Base-by-base conservation (phyloP, 495 filamentous ascomycete species). In the Astrocystis sublimbata region DNA sequence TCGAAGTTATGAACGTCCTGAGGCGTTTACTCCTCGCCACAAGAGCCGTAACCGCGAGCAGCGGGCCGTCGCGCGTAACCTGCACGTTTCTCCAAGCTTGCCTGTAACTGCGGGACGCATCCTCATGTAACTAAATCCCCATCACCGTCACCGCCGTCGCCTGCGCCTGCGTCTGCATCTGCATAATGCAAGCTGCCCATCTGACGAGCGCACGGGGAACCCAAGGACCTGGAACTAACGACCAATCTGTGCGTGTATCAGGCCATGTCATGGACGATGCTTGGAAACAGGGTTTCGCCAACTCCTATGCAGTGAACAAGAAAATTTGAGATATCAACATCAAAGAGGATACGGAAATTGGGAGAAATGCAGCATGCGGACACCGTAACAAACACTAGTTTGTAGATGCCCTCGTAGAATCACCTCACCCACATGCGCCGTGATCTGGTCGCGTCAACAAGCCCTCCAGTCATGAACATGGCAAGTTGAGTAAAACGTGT, bases 11-110 rank as follows among this genome's bases (percentile, higher is more conserved):
- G 59, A 81, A 79, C 10, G n/a, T n/a, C n/a, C n/a, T n/a, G n/a
- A n/a, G n/a, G 71, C 76, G 47, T 82, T 81, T 2, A 53, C 60
- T 82, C 70, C 33, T 58, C 64, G 0, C 78, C 78, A 41, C 75
- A 81, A 30, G 73, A 78, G 4, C 79, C 79, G 57, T 82, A 82
- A 78, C 72, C 77, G 81, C 78, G 17, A 82, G 41, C 17, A 82
- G 69, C 5, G 78, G 78, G 7, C 79, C 79, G 3, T 77, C 78
- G 1, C 74, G 60, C 15, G 70, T 76, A 21, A 76, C 63, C 50
- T 74, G 72, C 28, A 78, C 59, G n/a, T 65, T 51, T 28, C 41
- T 4, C 17, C 81, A 42, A 26, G 77, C 75, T n/a, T n/a, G n/a
- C n/a, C n/a, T n/a, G n/a, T n/a, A 3, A 58, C 51, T 6, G 76